phyloP scores from a whole-genome alignment of 306 rosid genomes.

The Gillenia trifoliata region DNA sequence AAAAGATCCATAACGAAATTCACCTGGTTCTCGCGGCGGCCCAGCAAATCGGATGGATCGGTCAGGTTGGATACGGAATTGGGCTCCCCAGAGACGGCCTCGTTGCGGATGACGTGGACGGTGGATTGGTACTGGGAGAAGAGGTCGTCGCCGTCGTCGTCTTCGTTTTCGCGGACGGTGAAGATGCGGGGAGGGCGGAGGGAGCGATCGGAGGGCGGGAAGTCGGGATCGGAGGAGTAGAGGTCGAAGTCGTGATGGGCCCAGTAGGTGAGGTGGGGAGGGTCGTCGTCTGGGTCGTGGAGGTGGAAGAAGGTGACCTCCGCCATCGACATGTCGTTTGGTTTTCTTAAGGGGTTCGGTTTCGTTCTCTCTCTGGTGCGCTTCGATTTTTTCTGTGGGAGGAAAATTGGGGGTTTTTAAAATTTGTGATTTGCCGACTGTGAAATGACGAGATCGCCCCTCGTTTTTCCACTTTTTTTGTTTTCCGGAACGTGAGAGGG shows the following conservation, averaged over 20 bases:
- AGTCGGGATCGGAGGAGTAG: conserved; percentile 41
- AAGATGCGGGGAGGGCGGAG: conserved; percentile 7
- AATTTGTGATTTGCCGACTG: background rate
- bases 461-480: background rate
- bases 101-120: background rate
- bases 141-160: background rate
- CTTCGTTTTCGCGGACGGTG: conserved; percentile 8
- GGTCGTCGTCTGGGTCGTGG: conserved; percentile 41
- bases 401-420: background rate
- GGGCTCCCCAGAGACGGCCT: conserved; percentile 23
- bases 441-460: background rate
- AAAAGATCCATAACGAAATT: conserved; percentile 79
- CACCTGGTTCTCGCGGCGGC: conserved; percentile 55
- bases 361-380: background rate
- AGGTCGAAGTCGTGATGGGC: conserved; percentile 36
- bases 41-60: conserved; percentile 18
- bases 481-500: background rate
- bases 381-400: background rate
- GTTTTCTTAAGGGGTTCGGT: background rate
- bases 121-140: conserved; percentile 21
- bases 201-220: conserved; percentile 24
- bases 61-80: conserved; percentile 24
- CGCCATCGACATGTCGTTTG: conserved; percentile 35
- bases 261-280: conserved; percentile 25
- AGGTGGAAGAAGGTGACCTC: conserved; percentile 33